phyloP scores from a whole-genome alignment of 345 rosid genomes.

The Brassica carinata region DNA sequence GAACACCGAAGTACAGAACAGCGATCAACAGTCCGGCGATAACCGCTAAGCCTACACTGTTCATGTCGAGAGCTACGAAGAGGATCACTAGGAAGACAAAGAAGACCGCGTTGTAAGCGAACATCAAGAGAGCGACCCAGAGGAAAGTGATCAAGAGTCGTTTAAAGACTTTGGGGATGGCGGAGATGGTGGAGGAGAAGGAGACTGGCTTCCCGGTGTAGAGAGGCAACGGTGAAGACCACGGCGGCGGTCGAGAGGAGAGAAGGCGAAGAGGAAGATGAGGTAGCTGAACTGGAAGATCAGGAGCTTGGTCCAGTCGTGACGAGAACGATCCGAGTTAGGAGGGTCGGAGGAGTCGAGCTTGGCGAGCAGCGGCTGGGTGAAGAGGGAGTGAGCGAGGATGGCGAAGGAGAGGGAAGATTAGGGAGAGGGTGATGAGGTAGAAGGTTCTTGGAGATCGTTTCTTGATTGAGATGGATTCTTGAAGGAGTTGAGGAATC shows the following conservation, averaged over 20 bases:
- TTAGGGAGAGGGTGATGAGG: conserved; percentile 62
- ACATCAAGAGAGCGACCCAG: conserved; percentile 81
- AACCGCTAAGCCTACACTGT: conserved; percentile 46
- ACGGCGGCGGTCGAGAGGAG: conserved; percentile 97
- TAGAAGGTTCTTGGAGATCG: conserved; percentile 68
- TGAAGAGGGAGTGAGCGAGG: conserved; percentile 84
- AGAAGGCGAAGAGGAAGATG: conserved; percentile 91
- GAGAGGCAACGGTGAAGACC: conserved; percentile 67
- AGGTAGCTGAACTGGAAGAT: conserved; percentile 76
- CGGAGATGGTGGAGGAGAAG: conserved; percentile 73
- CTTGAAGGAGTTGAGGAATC: conserved; percentile 53
- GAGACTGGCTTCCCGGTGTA: conserved; percentile 68
- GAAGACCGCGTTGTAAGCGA: conserved; percentile 63
- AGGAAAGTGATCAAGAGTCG: conserved; percentile 77
- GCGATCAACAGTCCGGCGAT: conserved; percentile 48
- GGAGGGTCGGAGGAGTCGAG: conserved; percentile 46
- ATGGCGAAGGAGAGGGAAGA: conserved; percentile 88
- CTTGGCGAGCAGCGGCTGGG: conserved; percentile 59
- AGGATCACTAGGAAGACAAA: conserved; percentile 54
- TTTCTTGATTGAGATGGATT: conserved; percentile 68
- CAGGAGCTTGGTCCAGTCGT: conserved; percentile 72
- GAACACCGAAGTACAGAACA: conserved; percentile 68
- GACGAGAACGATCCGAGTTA: conserved; percentile 52
- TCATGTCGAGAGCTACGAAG: conserved; percentile 57
- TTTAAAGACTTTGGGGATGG: conserved; percentile 85